Conservation (phyloP, 2,329 filamentous ascomycete genomes). For the Ophiocordyceps polyrhachis-furcata region DNA sequence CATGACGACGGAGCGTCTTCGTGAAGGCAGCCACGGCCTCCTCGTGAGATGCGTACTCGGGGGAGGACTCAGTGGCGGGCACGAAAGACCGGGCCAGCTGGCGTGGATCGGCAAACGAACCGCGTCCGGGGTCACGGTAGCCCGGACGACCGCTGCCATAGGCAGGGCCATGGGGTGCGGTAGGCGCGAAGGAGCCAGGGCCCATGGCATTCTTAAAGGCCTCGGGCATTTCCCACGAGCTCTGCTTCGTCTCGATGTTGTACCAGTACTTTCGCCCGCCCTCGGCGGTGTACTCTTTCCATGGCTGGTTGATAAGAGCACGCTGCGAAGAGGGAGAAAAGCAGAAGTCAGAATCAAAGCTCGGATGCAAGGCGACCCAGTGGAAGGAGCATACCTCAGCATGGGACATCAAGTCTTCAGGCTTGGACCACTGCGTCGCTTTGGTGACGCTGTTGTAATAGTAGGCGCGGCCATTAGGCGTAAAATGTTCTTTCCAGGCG, state of each 20-base stretch:
- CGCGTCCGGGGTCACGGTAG: slow-evolving; percentile 19
- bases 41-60: slow-evolving; percentile 61
- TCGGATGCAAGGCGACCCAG: neutral
- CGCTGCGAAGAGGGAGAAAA: slow-evolving; percentile 30
- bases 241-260: slow-evolving; percentile 79
- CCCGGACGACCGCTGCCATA: slow-evolving; percentile 14
- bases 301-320: slow-evolving; percentile 64
- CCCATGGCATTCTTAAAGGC: slow-evolving; percentile 59
- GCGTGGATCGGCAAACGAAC: slow-evolving; percentile 4
- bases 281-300: slow-evolving; percentile 80
- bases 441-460: slow-evolving; percentile 82
- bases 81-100: slow-evolving; percentile 34
- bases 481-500: slow-evolving; percentile 67
- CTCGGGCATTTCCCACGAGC: slow-evolving; percentile 87
- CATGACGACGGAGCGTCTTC: slow-evolving; percentile 70
- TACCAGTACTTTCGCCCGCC: slow-evolving; percentile 91
- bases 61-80: slow-evolving; percentile 47
- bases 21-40: slow-evolving; percentile 87
- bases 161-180: slow-evolving; percentile 18
- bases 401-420: slow-evolving; percentile 68
- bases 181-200: slow-evolving; percentile 15
- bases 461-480: slow-evolving; percentile 67
- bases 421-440: slow-evolving; percentile 86
- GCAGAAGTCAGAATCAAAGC: neutral
- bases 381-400: slow-evolving; percentile 44